These are phyloP conservation scores for Phaseolus lunatus DNA, from an alignment of 306 rosid genomes.

Conservation along the genomic window DNA sequence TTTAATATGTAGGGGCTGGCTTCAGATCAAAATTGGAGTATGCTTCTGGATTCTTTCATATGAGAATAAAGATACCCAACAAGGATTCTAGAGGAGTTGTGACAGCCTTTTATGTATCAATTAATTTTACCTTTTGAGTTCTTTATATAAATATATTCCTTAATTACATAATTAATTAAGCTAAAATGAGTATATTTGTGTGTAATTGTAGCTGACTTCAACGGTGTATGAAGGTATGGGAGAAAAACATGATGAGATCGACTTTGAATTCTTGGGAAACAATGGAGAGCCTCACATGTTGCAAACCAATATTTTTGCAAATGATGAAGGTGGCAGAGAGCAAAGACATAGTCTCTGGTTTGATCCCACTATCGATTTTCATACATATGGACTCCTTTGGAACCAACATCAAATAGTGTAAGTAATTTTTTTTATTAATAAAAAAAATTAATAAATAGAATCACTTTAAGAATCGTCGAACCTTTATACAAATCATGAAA, in stretches of 20 bases:
- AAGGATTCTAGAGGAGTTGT: constrained; percentile 51
- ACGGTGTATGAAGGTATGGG: neutral
- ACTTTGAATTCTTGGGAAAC: constrained; percentile 51
- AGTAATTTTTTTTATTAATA: no score
- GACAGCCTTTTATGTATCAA: constrained; percentile 52
- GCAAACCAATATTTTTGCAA: constrained; percentile 47
- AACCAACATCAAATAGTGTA: constrained; percentile 52
- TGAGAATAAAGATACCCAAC: constrained; percentile 50
- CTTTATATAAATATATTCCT: neutral
- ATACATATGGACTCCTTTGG: constrained; percentile 48
- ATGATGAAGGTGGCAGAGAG: constrained; percentile 47
- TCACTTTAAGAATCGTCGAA: no score
- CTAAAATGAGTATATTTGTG: neutral
- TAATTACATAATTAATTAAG: neutral
- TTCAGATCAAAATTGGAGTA: constrained; percentile 54
- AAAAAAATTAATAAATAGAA: no score
- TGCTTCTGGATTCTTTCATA: constrained; percentile 60
- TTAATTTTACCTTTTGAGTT: neutral
- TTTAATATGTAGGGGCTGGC: constrained; percentile 47
- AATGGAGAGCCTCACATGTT: constrained; percentile 36
- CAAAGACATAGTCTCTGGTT: constrained; percentile 50
- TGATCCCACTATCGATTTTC: constrained; percentile 47
- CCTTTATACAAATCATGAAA: no score
- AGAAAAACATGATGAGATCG: constrained; percentile 47
- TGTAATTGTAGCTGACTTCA: constrained; percentile 36